A percentile compares a stretch with the other conserved stretches of the same genome.
Evolutionary conservation across 1,139 yeast species (phyloP).

Genomic region (Geotrichum cucujoidarum): DNA sequence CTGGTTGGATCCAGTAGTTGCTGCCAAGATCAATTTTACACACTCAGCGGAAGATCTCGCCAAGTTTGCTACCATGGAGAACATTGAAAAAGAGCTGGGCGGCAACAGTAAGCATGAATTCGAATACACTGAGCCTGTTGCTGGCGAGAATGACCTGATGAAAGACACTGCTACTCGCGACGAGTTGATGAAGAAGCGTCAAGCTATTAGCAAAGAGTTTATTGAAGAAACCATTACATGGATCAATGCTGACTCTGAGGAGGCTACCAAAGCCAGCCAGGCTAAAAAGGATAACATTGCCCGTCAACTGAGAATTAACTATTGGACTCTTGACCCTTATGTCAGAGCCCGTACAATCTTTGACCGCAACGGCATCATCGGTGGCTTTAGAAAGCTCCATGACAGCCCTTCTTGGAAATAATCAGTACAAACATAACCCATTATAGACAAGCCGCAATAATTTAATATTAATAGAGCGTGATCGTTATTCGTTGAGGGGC

Average conservation of each 20-base stretch:
- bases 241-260: conserved; percentile 49
- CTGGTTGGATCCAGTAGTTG: conserved; percentile 88
- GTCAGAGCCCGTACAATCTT: conserved; percentile 61
- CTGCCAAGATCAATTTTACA: conserved; percentile 72
- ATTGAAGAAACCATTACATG: conserved; percentile 59
- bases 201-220: conserved; percentile 45
- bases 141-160: conserved; percentile 44
- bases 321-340: conserved; percentile 62
- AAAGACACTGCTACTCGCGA: conserved; percentile 44
- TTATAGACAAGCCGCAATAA: too few species aligned
- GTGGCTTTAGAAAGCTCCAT: conserved; percentile 15
- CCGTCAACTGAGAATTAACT: conserved; percentile 49
- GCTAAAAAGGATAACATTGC: conserved; percentile 49
- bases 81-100: conserved; percentile 60
- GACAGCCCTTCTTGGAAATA: conserved; percentile 3
- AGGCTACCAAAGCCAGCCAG: conserved; percentile 43
- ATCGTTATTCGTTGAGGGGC: too few species aligned
- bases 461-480: too few species aligned
- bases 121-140: conserved; percentile 52
- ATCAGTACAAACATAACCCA: background rate
- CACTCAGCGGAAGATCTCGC: conserved; percentile 55
- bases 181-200: conserved; percentile 45
- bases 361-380: conserved; percentile 53
- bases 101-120: conserved; percentile 57
- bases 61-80: conserved; percentile 48